These are phyloP conservation scores for Ogataea nitratoaversa DNA, from an alignment of 805 yeast species.

Conservation along the genomic window DNA sequence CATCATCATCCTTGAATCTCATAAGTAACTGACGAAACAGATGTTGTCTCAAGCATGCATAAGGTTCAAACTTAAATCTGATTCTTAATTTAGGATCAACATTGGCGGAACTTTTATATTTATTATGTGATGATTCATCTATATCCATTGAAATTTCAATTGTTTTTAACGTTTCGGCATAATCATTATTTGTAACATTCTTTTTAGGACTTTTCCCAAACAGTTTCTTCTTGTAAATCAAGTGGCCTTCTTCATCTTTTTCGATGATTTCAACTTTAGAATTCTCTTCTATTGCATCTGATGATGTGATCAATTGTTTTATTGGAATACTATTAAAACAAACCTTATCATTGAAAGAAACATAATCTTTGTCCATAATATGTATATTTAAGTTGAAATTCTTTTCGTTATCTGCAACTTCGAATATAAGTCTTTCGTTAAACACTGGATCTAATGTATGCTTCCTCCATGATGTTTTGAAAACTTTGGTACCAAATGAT, in stretches of 20 bases:
- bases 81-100: constrained; percentile 54
- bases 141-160: constrained; percentile 31
- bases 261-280: constrained; percentile 11
- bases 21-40: constrained; percentile 62
- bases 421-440: constrained; percentile 77
- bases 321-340: constrained; percentile 62
- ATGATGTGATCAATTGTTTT: constrained; percentile 25
- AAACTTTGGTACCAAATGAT: constrained; percentile 84
- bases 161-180: constrained; percentile 40
- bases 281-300: constrained; percentile 6
- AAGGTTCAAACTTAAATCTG: constrained; percentile 63
- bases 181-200: constrained; percentile 31
- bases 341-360: constrained; percentile 79
- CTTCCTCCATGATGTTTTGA: constrained; percentile 76
- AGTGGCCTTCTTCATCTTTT: constrained; percentile 9
- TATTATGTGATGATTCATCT: constrained; percentile 28
- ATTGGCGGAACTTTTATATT: constrained; percentile 32
- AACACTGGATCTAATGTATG: constrained; percentile 82
- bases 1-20: constrained; percentile 44
- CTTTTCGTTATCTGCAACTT: constrained; percentile 61
- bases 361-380: constrained; percentile 78
- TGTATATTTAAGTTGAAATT: constrained; percentile 64
- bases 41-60: constrained; percentile 55
- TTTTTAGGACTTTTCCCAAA: constrained; percentile 28
- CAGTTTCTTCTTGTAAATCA: constrained; percentile 13